Percentiles rank a stretch among this genome's conserved stretches.
These are phyloP conservation scores for Suhomyces bolitotheri DNA, from an alignment of 1,139 yeast species.

Conservation along the genomic window DNA sequence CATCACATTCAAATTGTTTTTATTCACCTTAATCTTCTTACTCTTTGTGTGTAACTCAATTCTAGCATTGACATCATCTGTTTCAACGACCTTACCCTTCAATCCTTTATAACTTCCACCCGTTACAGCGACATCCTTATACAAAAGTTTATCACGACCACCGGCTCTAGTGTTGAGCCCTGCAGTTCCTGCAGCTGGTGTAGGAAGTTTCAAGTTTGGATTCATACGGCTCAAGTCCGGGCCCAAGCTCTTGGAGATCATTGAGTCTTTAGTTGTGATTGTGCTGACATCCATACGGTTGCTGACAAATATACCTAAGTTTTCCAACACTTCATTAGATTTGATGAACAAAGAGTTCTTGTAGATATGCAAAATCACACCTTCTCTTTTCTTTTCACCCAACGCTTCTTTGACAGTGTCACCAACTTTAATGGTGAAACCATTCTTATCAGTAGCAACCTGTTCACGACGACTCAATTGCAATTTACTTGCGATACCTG, in stretches of 20 bases:
- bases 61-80: slow-evolving; percentile 87
- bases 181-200: slow-evolving; percentile 39
- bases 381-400: slow-evolving; percentile 75
- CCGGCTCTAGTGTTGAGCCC: slow-evolving; percentile 57
- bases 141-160: slow-evolving; percentile 79
- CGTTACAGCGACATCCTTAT: slow-evolving; percentile 82
- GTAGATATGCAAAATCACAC: slow-evolving; percentile 83
- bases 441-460: slow-evolving; percentile 84
- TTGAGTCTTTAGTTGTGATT: slow-evolving; percentile 77
- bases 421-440: slow-evolving; percentile 82
- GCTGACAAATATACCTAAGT: slow-evolving; percentile 88
- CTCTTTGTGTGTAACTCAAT: slow-evolving; percentile 92
- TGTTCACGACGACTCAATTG: slow-evolving; percentile 64
- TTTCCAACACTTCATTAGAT: slow-evolving; percentile 76
- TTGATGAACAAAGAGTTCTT: slow-evolving; percentile 76
- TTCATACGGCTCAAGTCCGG: slow-evolving; percentile 83
- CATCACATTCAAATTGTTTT: slow-evolving; percentile 71
- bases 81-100: slow-evolving; percentile 90
- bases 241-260: slow-evolving; percentile 53
- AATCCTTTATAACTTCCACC: slow-evolving; percentile 94
- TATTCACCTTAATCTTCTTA: slow-evolving; percentile 83
- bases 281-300: slow-evolving; percentile 77
- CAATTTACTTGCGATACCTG: slow-evolving; percentile 77
- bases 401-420: slow-evolving; percentile 83
- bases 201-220: slow-evolving; percentile 62